Evolutionary conservation across 805 yeast species (phyloP).

Genomic region (Candida montana): DNA sequence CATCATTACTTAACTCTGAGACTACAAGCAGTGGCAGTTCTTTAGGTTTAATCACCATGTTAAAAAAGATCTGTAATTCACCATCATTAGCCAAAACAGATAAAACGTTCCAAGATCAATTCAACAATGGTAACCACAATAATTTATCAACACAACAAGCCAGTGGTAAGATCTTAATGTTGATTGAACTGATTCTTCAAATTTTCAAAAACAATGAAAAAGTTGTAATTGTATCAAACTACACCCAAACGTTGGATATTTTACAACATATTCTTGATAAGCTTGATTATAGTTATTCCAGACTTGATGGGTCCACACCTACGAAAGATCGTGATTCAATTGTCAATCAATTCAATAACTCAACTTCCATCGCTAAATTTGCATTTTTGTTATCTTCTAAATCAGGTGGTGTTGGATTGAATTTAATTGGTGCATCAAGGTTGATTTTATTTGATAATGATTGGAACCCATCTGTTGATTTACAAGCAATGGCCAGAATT

Average conservation of each 20-base stretch:
- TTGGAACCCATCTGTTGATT: conserved; percentile 93
- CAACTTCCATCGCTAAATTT: conserved; percentile 31
- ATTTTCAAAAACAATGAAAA: conserved; percentile 56
- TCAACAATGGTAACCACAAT: conserved; percentile 10
- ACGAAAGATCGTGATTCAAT: conserved; percentile 56
- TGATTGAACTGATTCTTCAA: conserved; percentile 51
- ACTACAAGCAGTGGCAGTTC: conserved; percentile 34
- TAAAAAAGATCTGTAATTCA: conserved; percentile 80
- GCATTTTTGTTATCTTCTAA: conserved; percentile 80
- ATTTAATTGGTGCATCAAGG: conserved; percentile 85
- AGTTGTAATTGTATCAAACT: conserved; percentile 81
- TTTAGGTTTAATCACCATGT: conserved; percentile 62
- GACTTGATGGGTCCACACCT: conserved; percentile 86
- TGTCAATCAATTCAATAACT: conserved; percentile 51
- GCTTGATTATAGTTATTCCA: conserved; percentile 42
- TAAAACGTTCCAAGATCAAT: conserved; percentile 28
- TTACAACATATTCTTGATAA: conserved; percentile 52
- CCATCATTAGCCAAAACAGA: conserved; percentile 59
- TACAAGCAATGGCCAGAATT: conserved; percentile 93
- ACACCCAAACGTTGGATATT: conserved; percentile 80
- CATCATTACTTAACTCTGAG: conserved; percentile 13
- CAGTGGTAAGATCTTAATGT: conserved; percentile 59
- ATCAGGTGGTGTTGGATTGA: conserved; percentile 92
- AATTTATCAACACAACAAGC: conserved; percentile 8
- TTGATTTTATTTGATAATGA: conserved; percentile 85